Evolutionary conservation across 2,329 filamentous ascomycete genomes (phyloP).

Genomic region (Sodiomyces alkalinus): DNA sequence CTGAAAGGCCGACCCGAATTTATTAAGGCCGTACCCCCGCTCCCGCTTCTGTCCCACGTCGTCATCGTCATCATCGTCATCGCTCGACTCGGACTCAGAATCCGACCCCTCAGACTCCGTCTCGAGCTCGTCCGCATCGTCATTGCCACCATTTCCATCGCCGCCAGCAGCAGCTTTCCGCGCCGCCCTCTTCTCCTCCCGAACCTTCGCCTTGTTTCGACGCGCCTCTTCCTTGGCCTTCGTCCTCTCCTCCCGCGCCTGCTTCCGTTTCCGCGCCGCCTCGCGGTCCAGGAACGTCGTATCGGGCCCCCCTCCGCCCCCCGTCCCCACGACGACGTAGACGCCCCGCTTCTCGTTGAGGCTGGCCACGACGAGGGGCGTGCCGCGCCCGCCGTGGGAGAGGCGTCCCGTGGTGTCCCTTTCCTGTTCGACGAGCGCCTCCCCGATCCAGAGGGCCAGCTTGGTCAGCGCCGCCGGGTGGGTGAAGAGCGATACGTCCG

Average conservation of each 20-base stretch:
- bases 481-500: constrained; percentile 80
- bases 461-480: constrained; percentile 90
- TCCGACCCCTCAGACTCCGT: constrained; percentile 24
- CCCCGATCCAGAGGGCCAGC: constrained; percentile 83
- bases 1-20: constrained; percentile 90
- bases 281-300: constrained; percentile 54
- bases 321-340: constrained; percentile 86
- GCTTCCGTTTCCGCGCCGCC: constrained; percentile 45
- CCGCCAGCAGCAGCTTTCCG: constrained; percentile 29
- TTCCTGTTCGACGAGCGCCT: constrained; percentile 83
- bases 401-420: constrained; percentile 57
- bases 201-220: constrained; percentile 40
- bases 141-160: constrained; percentile 21
- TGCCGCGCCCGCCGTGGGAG: constrained; percentile 54
- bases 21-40: constrained; percentile 64
- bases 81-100: constrained; percentile 23
- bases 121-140: constrained; percentile 33
- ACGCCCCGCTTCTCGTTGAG: constrained; percentile 76
- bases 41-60: constrained; percentile 37
- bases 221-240: constrained; percentile 45
- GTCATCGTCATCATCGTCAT: constrained; percentile 39
- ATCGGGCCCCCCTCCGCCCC: constrained; percentile 67
- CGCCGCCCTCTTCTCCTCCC: constrained; percentile 45
- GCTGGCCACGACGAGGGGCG: constrained; percentile 78
- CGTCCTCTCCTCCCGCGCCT: constrained; percentile 47